Percentiles rank a stretch among this genome's conserved stretches.
Evolutionary conservation across 202 grass and related monocot genomes (phyloP).

Genomic region (Sporobolus alterniflorus): DNA sequence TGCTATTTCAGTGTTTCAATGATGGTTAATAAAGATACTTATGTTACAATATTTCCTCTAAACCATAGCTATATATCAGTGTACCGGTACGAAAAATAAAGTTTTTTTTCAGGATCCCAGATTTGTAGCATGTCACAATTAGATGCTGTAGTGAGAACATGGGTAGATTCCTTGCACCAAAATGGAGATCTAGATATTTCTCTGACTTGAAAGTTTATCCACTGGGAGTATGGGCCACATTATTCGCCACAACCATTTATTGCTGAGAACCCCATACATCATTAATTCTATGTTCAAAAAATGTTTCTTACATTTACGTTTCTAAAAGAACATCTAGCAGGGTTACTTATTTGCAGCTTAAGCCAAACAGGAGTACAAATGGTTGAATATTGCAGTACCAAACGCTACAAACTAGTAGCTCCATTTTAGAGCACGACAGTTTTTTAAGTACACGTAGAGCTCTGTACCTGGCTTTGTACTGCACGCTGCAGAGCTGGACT

Average conservation of each 20-base stretch:
- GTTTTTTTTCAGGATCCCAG: neutral
- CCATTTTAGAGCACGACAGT: neutral
- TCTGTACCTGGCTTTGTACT: constrained; percentile 78
- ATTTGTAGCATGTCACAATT: neutral
- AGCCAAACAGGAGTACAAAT: constrained; percentile 3
- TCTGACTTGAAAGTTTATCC: constrained; percentile 19
- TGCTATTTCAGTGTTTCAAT: constrained; percentile 3
- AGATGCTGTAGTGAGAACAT: constrained; percentile 8
- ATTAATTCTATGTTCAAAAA: neutral
- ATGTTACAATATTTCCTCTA: constrained; percentile 6
- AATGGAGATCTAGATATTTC: constrained; percentile 39
- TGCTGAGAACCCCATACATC: constrained; percentile 22
- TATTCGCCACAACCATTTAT: constrained; percentile 39
- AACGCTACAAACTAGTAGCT: constrained; percentile 2
- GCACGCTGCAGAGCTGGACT: constrained; percentile 87
- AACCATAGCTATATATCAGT: neutral
- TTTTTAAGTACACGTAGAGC: neutral
- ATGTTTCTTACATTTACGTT: constrained; percentile 10
- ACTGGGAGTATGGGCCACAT: constrained; percentile 13
- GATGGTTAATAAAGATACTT: neutral
- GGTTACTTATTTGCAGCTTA: constrained; percentile 4
- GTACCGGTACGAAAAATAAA: neutral
- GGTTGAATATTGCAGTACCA: neutral
- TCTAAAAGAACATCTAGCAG: neutral
- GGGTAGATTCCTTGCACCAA: constrained; percentile 31